A percentile compares a stretch with the other conserved stretches of the same genome.
Evolutionary conservation across 2,329 filamentous ascomycete genomes (phyloP).

Genomic region (Fusarium sp.): DNA sequence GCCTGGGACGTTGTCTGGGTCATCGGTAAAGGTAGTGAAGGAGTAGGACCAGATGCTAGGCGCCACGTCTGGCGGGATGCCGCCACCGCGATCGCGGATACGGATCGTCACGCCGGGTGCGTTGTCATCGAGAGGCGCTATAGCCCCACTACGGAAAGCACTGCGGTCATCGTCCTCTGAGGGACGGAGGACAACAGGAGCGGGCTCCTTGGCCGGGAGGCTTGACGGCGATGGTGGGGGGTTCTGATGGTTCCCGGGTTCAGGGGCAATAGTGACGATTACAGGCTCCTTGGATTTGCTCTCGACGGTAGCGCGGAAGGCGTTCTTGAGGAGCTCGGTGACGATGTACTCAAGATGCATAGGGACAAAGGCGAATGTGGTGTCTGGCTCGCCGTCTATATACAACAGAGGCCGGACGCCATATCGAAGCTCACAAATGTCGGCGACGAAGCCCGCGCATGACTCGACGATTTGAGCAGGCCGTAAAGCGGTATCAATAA

Average conservation of each 20-base stretch:
- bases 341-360: conserved; percentile 98
- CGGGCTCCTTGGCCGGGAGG: conserved; percentile 38
- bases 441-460: conserved; percentile 91
- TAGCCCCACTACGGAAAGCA: conserved; percentile 58
- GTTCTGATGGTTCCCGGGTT: conserved; percentile 57
- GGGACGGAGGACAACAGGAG: conserved; percentile 5
- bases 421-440: conserved; percentile 97
- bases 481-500: conserved; percentile 90
- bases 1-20: conserved; percentile 55
- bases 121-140: conserved; percentile 70
- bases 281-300: conserved; percentile 84
- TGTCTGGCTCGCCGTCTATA: conserved; percentile 86
- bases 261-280: conserved; percentile 89
- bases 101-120: conserved; percentile 92
- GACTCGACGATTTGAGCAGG: conserved; percentile 84
- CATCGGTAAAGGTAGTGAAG: conserved; percentile 90
- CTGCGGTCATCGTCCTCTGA: conserved; percentile 51
- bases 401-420: conserved; percentile 84
- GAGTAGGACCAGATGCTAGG: conserved; percentile 96
- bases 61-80: conserved; percentile 85
- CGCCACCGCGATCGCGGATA: conserved; percentile 94
- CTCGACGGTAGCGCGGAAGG: conserved; percentile 93
- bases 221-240: conserved; percentile 36
- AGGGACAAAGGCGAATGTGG: conserved; percentile 93
- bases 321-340: conserved; percentile 96